These are phyloP conservation scores for Ceratobasidium theobromae DNA, from an alignment of 1,284 basidiomycete genomes.

Conservation along the genomic window DNA sequence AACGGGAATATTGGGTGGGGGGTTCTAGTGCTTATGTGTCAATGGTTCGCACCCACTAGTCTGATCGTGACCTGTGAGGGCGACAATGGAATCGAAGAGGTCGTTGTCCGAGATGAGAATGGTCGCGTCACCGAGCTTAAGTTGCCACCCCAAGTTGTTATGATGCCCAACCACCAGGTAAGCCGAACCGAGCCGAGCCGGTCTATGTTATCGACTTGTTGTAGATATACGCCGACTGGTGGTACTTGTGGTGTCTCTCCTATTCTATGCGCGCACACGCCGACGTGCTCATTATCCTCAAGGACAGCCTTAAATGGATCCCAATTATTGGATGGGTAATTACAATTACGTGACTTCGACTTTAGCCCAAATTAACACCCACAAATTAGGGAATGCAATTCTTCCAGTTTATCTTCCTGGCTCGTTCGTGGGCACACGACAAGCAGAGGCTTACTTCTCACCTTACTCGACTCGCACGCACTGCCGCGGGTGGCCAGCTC, in stretches of 20 bases:
- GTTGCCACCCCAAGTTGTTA: slow-evolving; percentile 73
- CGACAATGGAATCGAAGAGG: slow-evolving; percentile 44
- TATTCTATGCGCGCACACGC: slow-evolving; percentile 73
- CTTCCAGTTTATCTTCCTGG: slow-evolving; percentile 87
- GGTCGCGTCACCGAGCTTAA: slow-evolving; percentile 64
- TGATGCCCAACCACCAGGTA: slow-evolving; percentile 83
- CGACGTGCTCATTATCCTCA: slow-evolving; percentile 85
- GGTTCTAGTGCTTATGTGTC: slow-evolving; percentile 65
- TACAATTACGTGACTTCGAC: slow-evolving; percentile 15
- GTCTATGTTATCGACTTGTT: background rate
- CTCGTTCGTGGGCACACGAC: slow-evolving; percentile 85
- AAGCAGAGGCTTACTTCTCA: slow-evolving; percentile 60
- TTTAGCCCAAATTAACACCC: background rate
- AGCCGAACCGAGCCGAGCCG: slow-evolving; percentile 35
- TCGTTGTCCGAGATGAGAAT: slow-evolving; percentile 56
- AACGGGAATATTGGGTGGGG: background rate
- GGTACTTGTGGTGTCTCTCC: slow-evolving; percentile 86
- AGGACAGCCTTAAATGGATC: slow-evolving; percentile 84
- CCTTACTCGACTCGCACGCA: slow-evolving; percentile 59
- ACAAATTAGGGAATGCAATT: slow-evolving; percentile 78
- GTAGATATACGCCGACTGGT: slow-evolving; percentile 88
- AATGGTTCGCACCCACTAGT: slow-evolving; percentile 79
- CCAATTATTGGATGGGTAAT: slow-evolving; percentile 87
- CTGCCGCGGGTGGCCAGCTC: slow-evolving; percentile 61
- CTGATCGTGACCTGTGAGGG: slow-evolving; percentile 75